A percentile compares a stretch with the other conserved stretches of the same genome.
Evolutionary conservation across 257 asterid species (phyloP).

Genomic region (Solanum phureja): DNA sequence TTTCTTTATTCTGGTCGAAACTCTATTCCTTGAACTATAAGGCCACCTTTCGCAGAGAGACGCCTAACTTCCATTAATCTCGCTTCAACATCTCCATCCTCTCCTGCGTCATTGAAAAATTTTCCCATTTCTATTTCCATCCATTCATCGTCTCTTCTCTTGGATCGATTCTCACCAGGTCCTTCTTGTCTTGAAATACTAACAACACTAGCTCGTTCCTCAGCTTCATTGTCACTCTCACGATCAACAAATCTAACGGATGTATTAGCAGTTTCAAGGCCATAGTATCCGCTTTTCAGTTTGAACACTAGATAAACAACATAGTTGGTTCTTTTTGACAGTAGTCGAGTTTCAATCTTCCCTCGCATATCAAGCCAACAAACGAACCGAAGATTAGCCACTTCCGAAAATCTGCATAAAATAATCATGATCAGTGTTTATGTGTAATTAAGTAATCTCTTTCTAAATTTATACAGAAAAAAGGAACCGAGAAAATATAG

Average conservation of each 20-base stretch:
- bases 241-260: conserved; percentile 15
- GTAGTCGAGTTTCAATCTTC: conserved; percentile 13
- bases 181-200: conserved; percentile 6
- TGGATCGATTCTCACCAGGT: conserved; percentile 23
- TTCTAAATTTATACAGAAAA: neutral
- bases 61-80: conserved; percentile 2
- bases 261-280: conserved; percentile 19
- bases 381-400: conserved; percentile 40
- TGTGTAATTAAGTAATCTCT: neutral
- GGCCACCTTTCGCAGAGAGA: neutral
- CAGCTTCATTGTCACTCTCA: neutral
- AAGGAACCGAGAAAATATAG: neutral
- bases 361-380: conserved; percentile 62
- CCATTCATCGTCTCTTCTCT: conserved; percentile 47
- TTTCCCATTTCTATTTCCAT: conserved; percentile 47
- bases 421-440: neutral
- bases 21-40: neutral
- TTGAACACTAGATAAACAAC: conserved; percentile 26
- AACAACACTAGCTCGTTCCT: neutral
- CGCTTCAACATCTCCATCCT: conserved; percentile 27
- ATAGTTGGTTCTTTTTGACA: conserved; percentile 24
- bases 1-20: neutral
- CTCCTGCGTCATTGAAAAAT: conserved; percentile 9
- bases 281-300: conserved; percentile 21
- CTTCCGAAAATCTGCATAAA: conserved; percentile 50